Conservation (phyloP, 371 early-diverging fungal species). For the Lichtheimia ornata region DNA sequence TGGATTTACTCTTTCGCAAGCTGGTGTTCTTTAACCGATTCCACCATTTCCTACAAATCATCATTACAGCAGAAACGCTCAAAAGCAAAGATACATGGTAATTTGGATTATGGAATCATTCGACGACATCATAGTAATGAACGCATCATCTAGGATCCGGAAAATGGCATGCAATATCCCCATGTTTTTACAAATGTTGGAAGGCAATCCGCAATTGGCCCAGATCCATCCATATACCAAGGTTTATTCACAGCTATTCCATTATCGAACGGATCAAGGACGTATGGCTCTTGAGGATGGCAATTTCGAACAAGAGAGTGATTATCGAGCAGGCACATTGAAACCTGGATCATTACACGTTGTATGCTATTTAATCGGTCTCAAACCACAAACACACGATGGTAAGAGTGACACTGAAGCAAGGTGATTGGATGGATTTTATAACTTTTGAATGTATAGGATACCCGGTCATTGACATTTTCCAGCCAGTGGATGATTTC, state of each 20-base stretch:
- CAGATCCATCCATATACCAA: conserved; percentile 29
- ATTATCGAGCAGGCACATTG: neutral
- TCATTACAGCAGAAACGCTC: conserved; percentile 19
- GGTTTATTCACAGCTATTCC: neutral
- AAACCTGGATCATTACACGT: conserved; percentile 32
- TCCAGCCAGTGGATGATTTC: neutral
- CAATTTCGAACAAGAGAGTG: neutral
- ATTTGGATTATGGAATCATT: no score
- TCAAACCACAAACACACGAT: conserved; percentile 8
- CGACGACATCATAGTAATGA: no score
- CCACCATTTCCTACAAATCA: conserved; percentile 28
- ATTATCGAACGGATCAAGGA: conserved; percentile 29
- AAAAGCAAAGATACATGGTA: conserved; percentile 45
- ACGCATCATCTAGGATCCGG: conserved; percentile 25
- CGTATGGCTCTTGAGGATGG: conserved; percentile 21
- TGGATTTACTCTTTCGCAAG: conserved; percentile 32
- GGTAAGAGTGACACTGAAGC: neutral
- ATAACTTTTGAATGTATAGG: neutral
- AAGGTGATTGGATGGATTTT: neutral
- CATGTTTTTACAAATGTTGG: conserved; percentile 25
- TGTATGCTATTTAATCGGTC: conserved; percentile 29
- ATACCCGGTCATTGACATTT: conserved; percentile 6
- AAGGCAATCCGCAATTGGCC: conserved; percentile 11
- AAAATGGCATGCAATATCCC: conserved; percentile 39
- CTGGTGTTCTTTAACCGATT: conserved; percentile 24